A percentile compares a stretch with the other conserved stretches of the same genome.
These are phyloP conservation scores for Neopestalotiopsis rosae DNA, from an alignment of 2,329 filamentous ascomycete genomes.

Conservation along the genomic window DNA sequence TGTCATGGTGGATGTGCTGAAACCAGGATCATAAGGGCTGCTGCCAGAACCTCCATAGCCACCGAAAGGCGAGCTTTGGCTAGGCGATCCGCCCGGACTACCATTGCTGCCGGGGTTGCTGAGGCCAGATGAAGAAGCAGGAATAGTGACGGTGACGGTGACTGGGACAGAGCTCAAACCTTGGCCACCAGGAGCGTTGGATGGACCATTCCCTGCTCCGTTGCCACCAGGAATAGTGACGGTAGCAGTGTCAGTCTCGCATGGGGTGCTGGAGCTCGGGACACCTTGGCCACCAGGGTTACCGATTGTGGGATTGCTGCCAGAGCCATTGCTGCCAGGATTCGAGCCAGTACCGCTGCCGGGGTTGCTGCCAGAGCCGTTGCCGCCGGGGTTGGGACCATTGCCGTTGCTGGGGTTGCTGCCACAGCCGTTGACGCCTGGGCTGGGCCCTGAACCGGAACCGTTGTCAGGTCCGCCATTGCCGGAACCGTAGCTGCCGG, in stretches of 20 bases:
- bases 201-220: background rate
- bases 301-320: background rate
- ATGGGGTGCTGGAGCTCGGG: background rate
- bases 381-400: background rate
- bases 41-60: slow-evolving; percentile 11
- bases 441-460: background rate
- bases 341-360: background rate
- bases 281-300: slow-evolving; percentile 15
- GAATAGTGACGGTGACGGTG: slow-evolving; percentile 14
- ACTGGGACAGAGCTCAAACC: slow-evolving; percentile 11
- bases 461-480: background rate
- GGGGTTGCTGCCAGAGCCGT: slow-evolving; percentile 7
- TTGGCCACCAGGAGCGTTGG: slow-evolving; percentile 4
- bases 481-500: slow-evolving; percentile 1
- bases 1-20: slow-evolving; percentile 6
- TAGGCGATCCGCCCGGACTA: background rate
- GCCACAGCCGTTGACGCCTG: slow-evolving; percentile 1
- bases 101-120: slow-evolving; percentile 6
- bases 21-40: background rate
- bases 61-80: background rate
- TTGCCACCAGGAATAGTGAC: slow-evolving; percentile 17
- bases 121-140: background rate
- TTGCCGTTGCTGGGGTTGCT: slow-evolving; percentile 7
- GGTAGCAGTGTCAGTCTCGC: slow-evolving; percentile 1
- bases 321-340: background rate